Conservation (phyloP, 164 flowering plant species). For the Tetrastigma voinierianum region DNA sequence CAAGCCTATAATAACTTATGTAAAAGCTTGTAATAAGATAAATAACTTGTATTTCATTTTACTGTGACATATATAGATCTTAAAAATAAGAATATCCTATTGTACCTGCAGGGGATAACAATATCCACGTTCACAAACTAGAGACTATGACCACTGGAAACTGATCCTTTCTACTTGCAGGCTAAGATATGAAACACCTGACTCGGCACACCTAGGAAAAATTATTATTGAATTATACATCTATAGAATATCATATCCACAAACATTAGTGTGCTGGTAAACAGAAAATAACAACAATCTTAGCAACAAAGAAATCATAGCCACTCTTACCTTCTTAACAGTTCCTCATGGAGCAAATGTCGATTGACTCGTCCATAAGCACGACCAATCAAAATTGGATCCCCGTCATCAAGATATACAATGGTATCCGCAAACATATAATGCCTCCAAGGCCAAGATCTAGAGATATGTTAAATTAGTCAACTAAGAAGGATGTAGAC, state of each 20-base stretch:
- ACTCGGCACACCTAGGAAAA: slow-evolving; percentile 87
- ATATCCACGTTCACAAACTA: slow-evolving; percentile 65
- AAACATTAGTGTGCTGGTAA: background rate
- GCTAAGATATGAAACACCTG: slow-evolving; percentile 87
- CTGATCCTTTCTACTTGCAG: slow-evolving; percentile 85
- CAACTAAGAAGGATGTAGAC: no score
- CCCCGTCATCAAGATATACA: slow-evolving; percentile 72
- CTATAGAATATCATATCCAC: slow-evolving; percentile 1
- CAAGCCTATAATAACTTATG: slow-evolving; percentile 61
- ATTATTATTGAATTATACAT: slow-evolving; percentile 32
- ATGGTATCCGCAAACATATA: slow-evolving; percentile 91
- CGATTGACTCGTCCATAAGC: slow-evolving; percentile 95
- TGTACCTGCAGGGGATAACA: slow-evolving; percentile 81
- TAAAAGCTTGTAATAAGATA: slow-evolving; percentile 10
- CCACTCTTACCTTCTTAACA: slow-evolving; percentile 58
- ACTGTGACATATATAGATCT: background rate
- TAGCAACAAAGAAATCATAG: background rate
- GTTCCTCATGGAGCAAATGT: slow-evolving; percentile 80
- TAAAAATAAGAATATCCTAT: background rate
- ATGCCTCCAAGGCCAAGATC: slow-evolving; percentile 90
- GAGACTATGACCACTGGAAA: slow-evolving; percentile 69
- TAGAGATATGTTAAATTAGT: slow-evolving; percentile 24
- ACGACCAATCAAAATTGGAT: slow-evolving; percentile 81
- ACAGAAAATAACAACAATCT: background rate
- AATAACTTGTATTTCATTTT: background rate